Conservation (phyloP, 2,329 filamentous ascomycete genomes). For the Aureobasidium sp. region DNA sequence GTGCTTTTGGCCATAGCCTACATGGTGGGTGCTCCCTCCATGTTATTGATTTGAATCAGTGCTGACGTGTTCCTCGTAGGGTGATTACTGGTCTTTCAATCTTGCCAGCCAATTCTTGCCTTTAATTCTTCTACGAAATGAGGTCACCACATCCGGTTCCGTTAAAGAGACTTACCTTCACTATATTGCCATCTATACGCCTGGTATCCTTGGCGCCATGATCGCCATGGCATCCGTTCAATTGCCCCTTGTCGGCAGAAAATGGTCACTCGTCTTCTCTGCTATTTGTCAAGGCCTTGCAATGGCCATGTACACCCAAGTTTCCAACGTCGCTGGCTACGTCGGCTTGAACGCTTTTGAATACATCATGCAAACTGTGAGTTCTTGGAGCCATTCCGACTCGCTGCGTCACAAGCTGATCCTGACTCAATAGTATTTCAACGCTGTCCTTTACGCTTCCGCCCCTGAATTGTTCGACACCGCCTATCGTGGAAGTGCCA, state of each 20-base stretch:
- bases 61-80: not conserved
- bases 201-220: constrained; percentile 46
- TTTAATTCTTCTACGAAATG: constrained; percentile 45
- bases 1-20: constrained; percentile 31
- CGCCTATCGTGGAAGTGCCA: constrained; percentile 45
- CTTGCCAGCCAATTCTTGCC: constrained; percentile 36
- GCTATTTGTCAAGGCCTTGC: constrained; percentile 37
- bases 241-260: constrained; percentile 35
- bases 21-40: not conserved
- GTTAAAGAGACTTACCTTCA: constrained; percentile 41
- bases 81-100: constrained; percentile 15
- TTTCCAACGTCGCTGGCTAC: constrained; percentile 40
- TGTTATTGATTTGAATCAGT: too few species aligned
- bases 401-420: constrained; percentile 19
- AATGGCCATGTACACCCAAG: constrained; percentile 39
- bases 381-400: not conserved
- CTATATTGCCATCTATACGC: constrained; percentile 49
- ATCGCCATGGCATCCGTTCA: constrained; percentile 30
- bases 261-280: constrained; percentile 40
- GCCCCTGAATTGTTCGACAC: constrained; percentile 48
- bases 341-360: constrained; percentile 46
- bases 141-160: constrained; percentile 35
- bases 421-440: constrained; percentile 31
- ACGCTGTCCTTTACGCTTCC: constrained; percentile 46
- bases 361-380: constrained; percentile 44